These are phyloP conservation scores for Podila epicladia DNA, from an alignment of 192 early-diverging fungal genomes.

Conservation along the genomic window DNA sequence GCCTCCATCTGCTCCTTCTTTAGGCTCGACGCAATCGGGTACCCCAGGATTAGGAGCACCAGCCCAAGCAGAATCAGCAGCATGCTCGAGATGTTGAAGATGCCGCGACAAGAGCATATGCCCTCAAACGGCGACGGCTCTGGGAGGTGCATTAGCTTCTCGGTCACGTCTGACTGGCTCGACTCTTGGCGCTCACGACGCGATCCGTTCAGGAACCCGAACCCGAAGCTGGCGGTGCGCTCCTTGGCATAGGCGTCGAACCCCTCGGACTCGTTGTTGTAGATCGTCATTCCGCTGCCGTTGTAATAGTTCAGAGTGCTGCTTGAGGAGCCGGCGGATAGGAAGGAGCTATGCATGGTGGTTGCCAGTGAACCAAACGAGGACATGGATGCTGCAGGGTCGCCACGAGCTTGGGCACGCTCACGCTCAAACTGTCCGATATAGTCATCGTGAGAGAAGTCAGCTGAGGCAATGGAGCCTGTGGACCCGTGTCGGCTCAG, in stretches of 20 bases:
- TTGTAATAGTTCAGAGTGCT: neutral
- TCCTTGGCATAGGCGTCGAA: neutral
- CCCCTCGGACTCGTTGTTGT: neutral
- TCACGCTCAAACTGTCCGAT: conserved; percentile 38
- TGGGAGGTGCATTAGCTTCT: conserved; percentile 38
- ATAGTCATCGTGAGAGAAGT: conserved; percentile 16
- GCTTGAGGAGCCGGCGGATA: neutral
- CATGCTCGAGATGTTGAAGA: conserved; percentile 46
- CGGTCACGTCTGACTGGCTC: conserved; percentile 10
- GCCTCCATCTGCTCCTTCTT: conserved; percentile 30
- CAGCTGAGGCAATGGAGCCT: neutral
- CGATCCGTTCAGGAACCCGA: neutral
- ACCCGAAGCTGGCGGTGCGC: neutral
- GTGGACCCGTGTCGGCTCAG: neutral
- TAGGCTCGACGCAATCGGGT: conserved; percentile 26
- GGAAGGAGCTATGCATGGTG: neutral
- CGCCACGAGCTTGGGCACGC: conserved; percentile 5
- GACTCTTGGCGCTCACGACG: conserved; percentile 2
- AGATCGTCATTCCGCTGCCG: neutral
- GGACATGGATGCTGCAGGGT: neutral
- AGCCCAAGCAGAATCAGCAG: conserved; percentile 26
- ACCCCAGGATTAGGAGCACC: conserved; percentile 26
- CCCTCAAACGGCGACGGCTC: conserved; percentile 34
- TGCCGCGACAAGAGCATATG: conserved; percentile 23
- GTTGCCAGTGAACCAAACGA: conserved; percentile 7